Percentiles rank a stretch among this genome's conserved stretches.
Conservation (phyloP, 257 asterid species). For the Jacaranda mimosifolia region DNA sequence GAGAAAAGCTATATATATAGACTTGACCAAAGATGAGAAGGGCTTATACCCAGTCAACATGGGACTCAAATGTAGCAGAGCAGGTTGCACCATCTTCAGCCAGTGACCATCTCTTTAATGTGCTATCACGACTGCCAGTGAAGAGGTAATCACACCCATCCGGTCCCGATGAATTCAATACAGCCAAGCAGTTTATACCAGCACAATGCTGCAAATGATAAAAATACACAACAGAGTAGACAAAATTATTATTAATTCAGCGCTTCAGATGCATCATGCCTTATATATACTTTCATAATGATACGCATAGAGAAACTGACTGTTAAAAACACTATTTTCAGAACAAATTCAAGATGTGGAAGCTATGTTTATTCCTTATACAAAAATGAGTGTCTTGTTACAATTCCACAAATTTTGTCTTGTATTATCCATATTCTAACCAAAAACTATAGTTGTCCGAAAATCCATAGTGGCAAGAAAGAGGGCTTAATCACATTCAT, state of each 20-base stretch:
- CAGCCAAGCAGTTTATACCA: conserved; percentile 82
- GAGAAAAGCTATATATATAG: not conserved
- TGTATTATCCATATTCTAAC: not conserved
- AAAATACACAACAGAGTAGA: conserved; percentile 12
- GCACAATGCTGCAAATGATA: conserved; percentile 77
- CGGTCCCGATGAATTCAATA: conserved; percentile 58
- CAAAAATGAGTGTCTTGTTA: not conserved
- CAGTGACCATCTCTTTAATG: conserved; percentile 85
- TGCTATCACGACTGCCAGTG: conserved; percentile 91
- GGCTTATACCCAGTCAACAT: conserved; percentile 81
- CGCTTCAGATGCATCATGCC: not conserved
- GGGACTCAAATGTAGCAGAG: conserved; percentile 88
- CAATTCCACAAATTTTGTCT: conserved; percentile 1
- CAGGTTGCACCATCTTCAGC: conserved; percentile 67
- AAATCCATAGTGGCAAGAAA: not conserved
- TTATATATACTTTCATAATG: not conserved
- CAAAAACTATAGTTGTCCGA: not conserved
- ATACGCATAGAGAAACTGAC: conserved; percentile 12
- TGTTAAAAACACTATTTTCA: not conserved
- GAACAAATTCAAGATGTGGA: not conserved
- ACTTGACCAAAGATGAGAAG: conserved; percentile 28
- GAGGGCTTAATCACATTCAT: conserved; percentile 16
- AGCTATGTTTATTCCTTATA: not conserved
- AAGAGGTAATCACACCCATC: conserved; percentile 66
- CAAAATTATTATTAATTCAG: conserved; percentile 50